Base-by-base conservation (phyloP, 352 stramenopile species). In the Pythium periplocum region DNA sequence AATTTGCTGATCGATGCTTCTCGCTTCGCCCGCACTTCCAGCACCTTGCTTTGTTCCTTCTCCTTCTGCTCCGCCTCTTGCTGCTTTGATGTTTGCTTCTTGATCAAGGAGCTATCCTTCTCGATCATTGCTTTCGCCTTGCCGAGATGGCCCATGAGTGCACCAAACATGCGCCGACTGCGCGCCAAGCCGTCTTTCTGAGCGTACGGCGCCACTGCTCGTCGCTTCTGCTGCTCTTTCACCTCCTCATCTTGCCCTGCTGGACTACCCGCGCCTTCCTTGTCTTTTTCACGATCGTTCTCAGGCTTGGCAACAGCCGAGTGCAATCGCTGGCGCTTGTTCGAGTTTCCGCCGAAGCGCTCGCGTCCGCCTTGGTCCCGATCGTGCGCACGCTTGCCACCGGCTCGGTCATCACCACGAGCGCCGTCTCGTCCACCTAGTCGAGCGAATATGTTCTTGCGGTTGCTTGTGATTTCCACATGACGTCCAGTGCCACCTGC, bases 101-200 rank as follows among this genome's bases (percentile, higher is more conserved):
- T 75, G 55, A 93, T 75, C 53, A 88, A 62, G 41, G 75, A 66
- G 31, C 64, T 87, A 52, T 93, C 82, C 59, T 87, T 80, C 57
- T 89, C 80, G 61, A 93, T 84, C 54, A 82, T 80, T 45, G 75
- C 64, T 56, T 93, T 90, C 30, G 83, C 83, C 48, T 86, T 88
- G 46, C 76, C 83, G 11, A 93, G 53, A 62, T 93, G 83, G 2
- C 80, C 78, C 80, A 93, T 90, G 11, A 93, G 50, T 33, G 78
- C 76, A 7, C 83, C 83, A 65, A 93, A 93, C 80, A 93, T 87
- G 45, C 82, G 79, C 11, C 78, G 76, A 47, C 76, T 90, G 31
- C 82, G 69, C 43, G 75, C 79, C 48, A 87, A 76, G 26, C 70
- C 76, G 6, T 87, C 79, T 32, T 84, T 85, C 47, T 84, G 68